Conservation (phyloP, 352 stramenopile species). For the Phytophthora foliorum region DNA sequence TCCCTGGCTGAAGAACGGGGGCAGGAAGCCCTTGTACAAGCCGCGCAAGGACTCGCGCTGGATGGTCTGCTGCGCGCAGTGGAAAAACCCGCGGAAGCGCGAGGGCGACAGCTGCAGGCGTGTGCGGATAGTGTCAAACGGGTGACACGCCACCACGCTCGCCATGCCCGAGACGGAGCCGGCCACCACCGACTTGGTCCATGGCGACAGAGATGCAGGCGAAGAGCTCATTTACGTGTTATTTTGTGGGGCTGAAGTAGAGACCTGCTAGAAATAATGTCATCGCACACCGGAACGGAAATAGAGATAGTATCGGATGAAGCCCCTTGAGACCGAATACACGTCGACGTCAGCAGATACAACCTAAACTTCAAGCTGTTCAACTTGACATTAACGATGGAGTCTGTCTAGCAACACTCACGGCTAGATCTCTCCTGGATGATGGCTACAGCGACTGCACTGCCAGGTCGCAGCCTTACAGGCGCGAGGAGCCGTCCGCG, state of each 20-base stretch:
- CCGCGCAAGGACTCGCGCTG: conserved; percentile 66
- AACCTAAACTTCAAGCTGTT: conserved; percentile 34
- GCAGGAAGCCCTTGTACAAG: conserved; percentile 88
- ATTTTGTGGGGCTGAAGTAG: conserved; percentile 1
- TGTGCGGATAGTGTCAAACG: conserved; percentile 89
- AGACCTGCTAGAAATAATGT: conserved; percentile 21
- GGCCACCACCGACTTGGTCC: conserved; percentile 75
- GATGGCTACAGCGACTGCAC: background rate
- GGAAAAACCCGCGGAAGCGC: conserved; percentile 68
- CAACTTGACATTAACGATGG: conserved; percentile 13
- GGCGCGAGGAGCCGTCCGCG: conserved; percentile 23
- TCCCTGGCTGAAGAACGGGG: conserved; percentile 89
- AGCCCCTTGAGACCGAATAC: background rate
- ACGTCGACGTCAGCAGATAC: conserved; percentile 10
- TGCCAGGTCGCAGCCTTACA: conserved; percentile 23
- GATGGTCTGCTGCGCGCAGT: conserved; percentile 73
- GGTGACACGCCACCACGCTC: conserved; percentile 84
- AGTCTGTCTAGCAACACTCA: background rate
- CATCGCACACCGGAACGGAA: conserved; percentile 24
- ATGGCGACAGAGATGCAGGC: conserved; percentile 49
- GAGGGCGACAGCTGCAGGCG: conserved; percentile 80
- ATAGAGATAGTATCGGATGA: background rate
- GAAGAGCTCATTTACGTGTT: conserved; percentile 35
- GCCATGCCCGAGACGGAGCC: conserved; percentile 88
- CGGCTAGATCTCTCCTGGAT: background rate